These are phyloP conservation scores for Digitaria exilis DNA, from an alignment of 202 grass and related monocot species.

Conservation along the genomic window DNA sequence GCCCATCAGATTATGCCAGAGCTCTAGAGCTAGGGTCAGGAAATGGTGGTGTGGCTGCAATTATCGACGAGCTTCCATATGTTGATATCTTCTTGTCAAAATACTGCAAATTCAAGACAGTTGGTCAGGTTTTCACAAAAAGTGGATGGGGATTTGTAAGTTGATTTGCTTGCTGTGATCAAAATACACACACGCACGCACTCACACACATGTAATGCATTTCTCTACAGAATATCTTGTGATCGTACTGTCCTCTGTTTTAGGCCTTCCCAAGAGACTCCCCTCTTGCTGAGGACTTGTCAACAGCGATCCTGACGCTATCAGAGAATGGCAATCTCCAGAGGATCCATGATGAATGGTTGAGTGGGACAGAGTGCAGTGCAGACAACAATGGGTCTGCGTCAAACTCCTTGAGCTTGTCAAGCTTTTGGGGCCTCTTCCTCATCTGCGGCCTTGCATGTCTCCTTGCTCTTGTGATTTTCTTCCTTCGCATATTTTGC, in stretches of 20 bases:
- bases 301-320: conserved; percentile 83
- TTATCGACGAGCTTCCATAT: conserved; percentile 94
- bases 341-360: conserved; percentile 93
- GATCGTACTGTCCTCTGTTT: neutral
- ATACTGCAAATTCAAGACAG: conserved; percentile 86
- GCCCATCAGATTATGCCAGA: conserved; percentile 75
- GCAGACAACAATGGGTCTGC: conserved; percentile 41
- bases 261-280: conserved; percentile 95
- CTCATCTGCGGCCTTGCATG: conserved; percentile 83
- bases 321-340: conserved; percentile 91
- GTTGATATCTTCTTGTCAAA: conserved; percentile 78
- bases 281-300: conserved; percentile 79
- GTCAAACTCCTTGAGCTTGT: conserved; percentile 62
- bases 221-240: neutral
- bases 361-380: conserved; percentile 53
- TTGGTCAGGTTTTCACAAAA: conserved; percentile 95
- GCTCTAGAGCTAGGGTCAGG: conserved; percentile 76
- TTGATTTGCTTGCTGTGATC: conserved; percentile 32
- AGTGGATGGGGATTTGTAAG: conserved; percentile 97
- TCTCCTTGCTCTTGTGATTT: conserved; percentile 68
- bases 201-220: neutral
- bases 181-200: neutral
- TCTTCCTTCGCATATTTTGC: conserved; percentile 65
- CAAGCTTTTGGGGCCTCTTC: conserved; percentile 88
- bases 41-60: conserved; percentile 82